Percentiles rank a stretch among this genome's conserved stretches.
phyloP scores from a whole-genome alignment of 2,329 filamentous ascomycete species.

The Fusarium domesticum region DNA sequence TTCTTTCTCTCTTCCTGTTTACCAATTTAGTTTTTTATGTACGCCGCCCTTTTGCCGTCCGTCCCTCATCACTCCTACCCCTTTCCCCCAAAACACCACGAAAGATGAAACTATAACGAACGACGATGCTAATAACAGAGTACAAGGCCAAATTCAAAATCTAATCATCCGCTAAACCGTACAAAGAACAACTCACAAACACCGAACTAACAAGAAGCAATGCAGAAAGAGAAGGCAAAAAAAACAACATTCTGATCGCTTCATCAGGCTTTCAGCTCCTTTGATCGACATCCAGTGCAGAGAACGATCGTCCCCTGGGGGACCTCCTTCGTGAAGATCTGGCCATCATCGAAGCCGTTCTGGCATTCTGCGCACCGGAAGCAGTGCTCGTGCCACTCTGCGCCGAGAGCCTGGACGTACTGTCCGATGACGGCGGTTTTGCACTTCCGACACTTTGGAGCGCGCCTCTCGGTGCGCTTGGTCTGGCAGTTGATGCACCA shows the following conservation, averaged over 20 bases:
- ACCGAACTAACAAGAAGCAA: neutral
- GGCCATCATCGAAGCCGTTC: conserved; percentile 61
- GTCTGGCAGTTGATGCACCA: conserved; percentile 96
- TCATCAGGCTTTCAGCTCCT: conserved; percentile 54
- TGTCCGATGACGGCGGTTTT: conserved; percentile 80
- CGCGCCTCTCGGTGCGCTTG: conserved; percentile 81
- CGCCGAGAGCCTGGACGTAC: conserved; percentile 83
- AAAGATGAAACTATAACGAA: neutral
- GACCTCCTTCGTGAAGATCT: conserved; percentile 60
- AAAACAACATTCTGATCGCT: neutral
- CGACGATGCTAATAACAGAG: neutral
- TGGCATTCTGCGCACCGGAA: conserved; percentile 72
- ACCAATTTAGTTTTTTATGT: neutral
- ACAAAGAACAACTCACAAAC: neutral
- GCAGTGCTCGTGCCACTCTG: conserved; percentile 91
- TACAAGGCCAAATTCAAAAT: neutral
- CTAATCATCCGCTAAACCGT: neutral
- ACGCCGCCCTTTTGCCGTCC: neutral
- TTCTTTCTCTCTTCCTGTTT: neutral
- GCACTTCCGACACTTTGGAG: conserved; percentile 85
- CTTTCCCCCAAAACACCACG: neutral
- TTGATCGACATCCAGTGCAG: conserved; percentile 59
- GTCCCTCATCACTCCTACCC: neutral
- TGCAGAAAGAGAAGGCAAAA: conserved; percentile 5
- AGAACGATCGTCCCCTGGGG: conserved; percentile 51